Evolutionary conservation across 257 asterid species (phyloP).

Genomic region (Phtheirospermum japonicum): DNA sequence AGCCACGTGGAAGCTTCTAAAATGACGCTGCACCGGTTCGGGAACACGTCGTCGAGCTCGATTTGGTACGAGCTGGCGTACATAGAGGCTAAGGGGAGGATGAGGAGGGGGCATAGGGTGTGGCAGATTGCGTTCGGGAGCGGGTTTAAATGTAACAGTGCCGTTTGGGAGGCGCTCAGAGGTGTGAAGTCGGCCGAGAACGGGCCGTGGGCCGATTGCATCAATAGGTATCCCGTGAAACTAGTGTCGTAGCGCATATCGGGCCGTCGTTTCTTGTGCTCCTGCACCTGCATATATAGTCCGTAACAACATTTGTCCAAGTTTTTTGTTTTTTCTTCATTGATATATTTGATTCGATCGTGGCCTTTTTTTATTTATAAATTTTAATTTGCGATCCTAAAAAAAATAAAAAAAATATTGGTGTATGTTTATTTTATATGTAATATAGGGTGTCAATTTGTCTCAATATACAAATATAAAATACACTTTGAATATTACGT

Average conservation of each 20-base stretch:
- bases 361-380: constrained; percentile 8
- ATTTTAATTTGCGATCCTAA: background rate
- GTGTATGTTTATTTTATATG: too few species aligned
- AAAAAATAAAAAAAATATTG: too few species aligned
- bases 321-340: constrained; percentile 9
- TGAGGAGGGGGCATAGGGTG: constrained; percentile 54
- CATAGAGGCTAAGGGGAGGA: constrained; percentile 71
- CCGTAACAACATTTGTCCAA: background rate
- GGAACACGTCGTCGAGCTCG: constrained; percentile 80
- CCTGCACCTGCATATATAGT: constrained; percentile 1
- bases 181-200: constrained; percentile 44
- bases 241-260: constrained; percentile 38
- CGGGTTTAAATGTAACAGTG: constrained; percentile 76
- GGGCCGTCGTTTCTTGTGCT: background rate
- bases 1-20: constrained; percentile 73
- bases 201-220: constrained; percentile 77
- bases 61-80: constrained; percentile 82
- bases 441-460: too few species aligned
- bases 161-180: constrained; percentile 78
- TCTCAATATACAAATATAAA: too few species aligned
- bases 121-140: constrained; percentile 94
- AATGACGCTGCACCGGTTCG: constrained; percentile 79
- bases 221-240: constrained; percentile 59
- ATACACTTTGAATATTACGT: too few species aligned
- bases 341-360: constrained; percentile 10